phyloP scores from a whole-genome alignment of 2,329 filamentous ascomycete genomes.

The Monascus ruber region DNA sequence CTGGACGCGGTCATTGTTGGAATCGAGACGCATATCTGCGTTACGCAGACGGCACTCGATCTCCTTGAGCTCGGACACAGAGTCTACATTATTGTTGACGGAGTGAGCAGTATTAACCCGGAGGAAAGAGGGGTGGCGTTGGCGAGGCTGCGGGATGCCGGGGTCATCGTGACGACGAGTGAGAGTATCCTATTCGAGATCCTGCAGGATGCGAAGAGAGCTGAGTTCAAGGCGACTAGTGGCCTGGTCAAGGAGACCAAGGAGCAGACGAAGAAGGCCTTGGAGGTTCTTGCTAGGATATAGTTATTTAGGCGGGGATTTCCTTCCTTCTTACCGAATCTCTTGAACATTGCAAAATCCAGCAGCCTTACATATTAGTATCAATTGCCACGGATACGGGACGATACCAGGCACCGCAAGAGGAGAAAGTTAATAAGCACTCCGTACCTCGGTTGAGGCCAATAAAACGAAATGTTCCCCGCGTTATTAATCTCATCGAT shows the following conservation, averaged over 20 bases:
- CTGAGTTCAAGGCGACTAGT: slow-evolving; percentile 60
- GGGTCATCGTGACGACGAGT: slow-evolving; percentile 69
- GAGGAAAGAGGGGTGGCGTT: slow-evolving; percentile 74
- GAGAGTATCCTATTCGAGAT: slow-evolving; percentile 86
- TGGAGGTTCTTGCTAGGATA: slow-evolving; percentile 56
- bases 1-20: slow-evolving; percentile 68
- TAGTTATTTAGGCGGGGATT: no score
- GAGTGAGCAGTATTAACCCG: slow-evolving; percentile 74
- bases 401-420: no score
- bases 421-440: no score
- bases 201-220: slow-evolving; percentile 66
- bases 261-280: slow-evolving; percentile 55
- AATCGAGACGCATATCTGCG: slow-evolving; percentile 89
- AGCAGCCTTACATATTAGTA: no score
- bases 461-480: no score
- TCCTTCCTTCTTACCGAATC: no score
- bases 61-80: slow-evolving; percentile 61
- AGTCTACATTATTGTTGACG: slow-evolving; percentile 83
- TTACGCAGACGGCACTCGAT: slow-evolving; percentile 85
- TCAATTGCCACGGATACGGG: no score
- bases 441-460: no score
- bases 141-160: slow-evolving; percentile 61
- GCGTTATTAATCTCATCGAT: no score
- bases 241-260: slow-evolving; percentile 67
- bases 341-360: no score